Evolutionary conservation across 2,329 filamentous ascomycete species (phyloP).

Genomic region (Alternaria metachromatica): DNA sequence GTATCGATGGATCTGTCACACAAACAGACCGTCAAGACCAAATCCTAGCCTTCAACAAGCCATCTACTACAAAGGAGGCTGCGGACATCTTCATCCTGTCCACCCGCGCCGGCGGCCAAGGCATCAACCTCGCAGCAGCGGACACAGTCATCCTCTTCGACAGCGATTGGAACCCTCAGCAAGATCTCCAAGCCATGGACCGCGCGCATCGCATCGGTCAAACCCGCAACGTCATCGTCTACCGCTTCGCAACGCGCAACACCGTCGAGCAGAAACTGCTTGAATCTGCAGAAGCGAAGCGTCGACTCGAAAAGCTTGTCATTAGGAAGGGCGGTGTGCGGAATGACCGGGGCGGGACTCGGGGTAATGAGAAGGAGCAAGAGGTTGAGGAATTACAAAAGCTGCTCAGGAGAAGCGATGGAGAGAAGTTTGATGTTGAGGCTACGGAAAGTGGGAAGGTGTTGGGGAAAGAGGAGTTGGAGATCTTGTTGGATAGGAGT

Average conservation of each 20-base stretch:
- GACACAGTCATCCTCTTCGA: slow-evolving; percentile 95
- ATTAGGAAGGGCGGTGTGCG: slow-evolving; percentile 81
- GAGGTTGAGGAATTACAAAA: slow-evolving; percentile 57
- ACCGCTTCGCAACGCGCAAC: slow-evolving; percentile 88
- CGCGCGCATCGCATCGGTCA: slow-evolving; percentile 95
- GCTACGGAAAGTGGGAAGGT: slow-evolving; percentile 68
- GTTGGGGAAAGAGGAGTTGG: slow-evolving; percentile 76
- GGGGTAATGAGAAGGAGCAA: slow-evolving; percentile 46
- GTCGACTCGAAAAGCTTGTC: slow-evolving; percentile 89
- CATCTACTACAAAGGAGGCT: slow-evolving; percentile 31
- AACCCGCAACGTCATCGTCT: slow-evolving; percentile 88
- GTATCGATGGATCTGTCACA: slow-evolving; percentile 87
- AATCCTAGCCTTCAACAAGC: slow-evolving; percentile 58
- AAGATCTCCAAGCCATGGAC: slow-evolving; percentile 95
- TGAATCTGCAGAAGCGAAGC: slow-evolving; percentile 87
- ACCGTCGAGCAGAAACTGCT: slow-evolving; percentile 91
- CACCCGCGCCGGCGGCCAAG: slow-evolving; percentile 90
- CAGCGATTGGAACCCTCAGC: slow-evolving; percentile 92
- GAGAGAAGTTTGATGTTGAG: slow-evolving; percentile 65
- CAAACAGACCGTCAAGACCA: slow-evolving; percentile 64
- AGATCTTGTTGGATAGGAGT: slow-evolving; percentile 78
- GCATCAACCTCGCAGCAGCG: slow-evolving; percentile 90
- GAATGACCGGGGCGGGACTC: slow-evolving; percentile 66
- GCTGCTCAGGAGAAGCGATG: slow-evolving; percentile 67
- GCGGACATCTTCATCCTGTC: slow-evolving; percentile 82